Conservation (phyloP, 1,284 basidiomycete species). For the Tylopilus sp. region DNA sequence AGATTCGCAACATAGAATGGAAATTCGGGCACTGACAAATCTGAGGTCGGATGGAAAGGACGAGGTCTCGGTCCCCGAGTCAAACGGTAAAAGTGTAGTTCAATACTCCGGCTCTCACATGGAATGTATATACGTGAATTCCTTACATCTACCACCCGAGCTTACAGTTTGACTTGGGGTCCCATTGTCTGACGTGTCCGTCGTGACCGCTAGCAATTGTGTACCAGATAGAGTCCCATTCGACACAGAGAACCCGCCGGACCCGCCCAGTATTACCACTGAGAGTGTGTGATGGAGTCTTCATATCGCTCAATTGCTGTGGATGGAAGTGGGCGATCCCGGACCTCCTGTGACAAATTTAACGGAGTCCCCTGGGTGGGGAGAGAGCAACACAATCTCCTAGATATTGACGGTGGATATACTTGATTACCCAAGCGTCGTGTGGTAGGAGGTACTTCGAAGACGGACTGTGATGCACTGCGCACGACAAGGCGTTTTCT, state of each 20-base stretch:
- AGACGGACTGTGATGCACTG: conserved; percentile 96
- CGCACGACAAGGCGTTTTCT: conserved; percentile 70
- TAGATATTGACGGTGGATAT: conserved; percentile 46
- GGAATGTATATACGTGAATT: too few species aligned
- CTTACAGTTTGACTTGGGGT: conserved; percentile 64
- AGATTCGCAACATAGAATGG: conserved; percentile 87
- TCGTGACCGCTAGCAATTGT: conserved; percentile 93
- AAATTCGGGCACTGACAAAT: conserved; percentile 81
- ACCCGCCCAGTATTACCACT: conserved; percentile 96
- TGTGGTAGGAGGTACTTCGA: conserved; percentile 93
- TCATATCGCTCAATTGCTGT: conserved; percentile 94
- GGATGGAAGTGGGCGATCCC: conserved; percentile 76
- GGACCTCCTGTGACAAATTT: too few species aligned
- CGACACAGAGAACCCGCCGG: conserved; percentile 75
- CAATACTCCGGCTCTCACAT: too few species aligned
- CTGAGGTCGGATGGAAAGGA: conserved; percentile 69
- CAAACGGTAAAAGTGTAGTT: too few species aligned
- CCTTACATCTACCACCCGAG: too few species aligned
- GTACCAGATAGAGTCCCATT: conserved; percentile 95
- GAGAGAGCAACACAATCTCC: conserved; percentile 97
- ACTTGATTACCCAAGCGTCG: conserved; percentile 93
- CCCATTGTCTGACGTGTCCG: conserved; percentile 91
- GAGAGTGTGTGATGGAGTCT: conserved; percentile 91
- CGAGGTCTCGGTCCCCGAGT: conserved; percentile 74
- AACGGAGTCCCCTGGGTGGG: conserved; percentile 80